A percentile compares a stretch with the other conserved stretches of the same genome.
phyloP scores from a whole-genome alignment of 2,329 filamentous ascomycete species.

The Nectriaceae sp. region DNA sequence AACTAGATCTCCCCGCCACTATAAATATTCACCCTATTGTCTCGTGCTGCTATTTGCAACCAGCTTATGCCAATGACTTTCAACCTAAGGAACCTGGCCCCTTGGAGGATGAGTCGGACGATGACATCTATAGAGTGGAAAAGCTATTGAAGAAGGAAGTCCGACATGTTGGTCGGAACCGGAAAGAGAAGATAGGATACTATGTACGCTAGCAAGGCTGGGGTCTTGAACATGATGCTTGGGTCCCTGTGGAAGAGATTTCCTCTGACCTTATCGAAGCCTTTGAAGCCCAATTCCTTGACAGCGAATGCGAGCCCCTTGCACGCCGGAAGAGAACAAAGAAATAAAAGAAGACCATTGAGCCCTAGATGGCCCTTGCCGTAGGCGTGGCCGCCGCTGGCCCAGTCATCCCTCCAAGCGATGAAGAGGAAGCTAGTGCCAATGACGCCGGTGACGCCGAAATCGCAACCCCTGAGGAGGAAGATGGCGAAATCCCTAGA shows the following conservation, averaged over 20 bases:
- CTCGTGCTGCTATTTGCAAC: neutral
- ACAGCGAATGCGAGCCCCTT: neutral
- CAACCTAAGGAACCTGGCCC: neutral
- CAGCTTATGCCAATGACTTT: slow-evolving; percentile 3
- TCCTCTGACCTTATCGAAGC: neutral
- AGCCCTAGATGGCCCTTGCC: too few species aligned
- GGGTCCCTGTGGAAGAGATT: neutral
- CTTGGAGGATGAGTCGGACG: neutral
- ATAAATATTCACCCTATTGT: slow-evolving; percentile 3
- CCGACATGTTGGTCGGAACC: neutral
- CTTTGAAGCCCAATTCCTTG: neutral
- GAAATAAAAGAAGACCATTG: too few species aligned
- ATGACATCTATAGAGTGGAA: neutral
- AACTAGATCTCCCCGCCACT: neutral
- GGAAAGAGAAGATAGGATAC: neutral
- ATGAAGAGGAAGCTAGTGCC: too few species aligned
- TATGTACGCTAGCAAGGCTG: slow-evolving; percentile 1
- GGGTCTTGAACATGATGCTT: neutral
- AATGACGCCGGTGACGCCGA: too few species aligned
- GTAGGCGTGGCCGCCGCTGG: too few species aligned
- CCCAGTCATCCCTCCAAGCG: too few species aligned
- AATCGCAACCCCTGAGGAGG: too few species aligned
- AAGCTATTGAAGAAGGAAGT: neutral
- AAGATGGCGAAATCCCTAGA: too few species aligned
- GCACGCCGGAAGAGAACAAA: too few species aligned